Base-by-base conservation (phyloP, 305 asterid genomes). In the Stenogyne calaminthoides region DNA sequence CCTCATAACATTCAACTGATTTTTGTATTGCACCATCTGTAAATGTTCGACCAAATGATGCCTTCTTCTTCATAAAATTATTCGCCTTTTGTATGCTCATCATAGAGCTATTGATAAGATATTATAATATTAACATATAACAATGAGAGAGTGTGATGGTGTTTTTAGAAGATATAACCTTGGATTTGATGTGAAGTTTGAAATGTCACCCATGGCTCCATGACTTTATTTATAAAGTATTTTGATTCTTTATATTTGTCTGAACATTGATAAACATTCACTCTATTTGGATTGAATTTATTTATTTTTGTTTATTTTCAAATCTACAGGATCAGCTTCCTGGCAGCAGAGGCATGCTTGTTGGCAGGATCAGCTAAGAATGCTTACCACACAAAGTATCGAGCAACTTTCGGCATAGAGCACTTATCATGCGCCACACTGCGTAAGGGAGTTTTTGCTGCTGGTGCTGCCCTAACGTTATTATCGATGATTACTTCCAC, bases 391-490 rank as follows among this genome's bases (percentile, higher is more conserved):
- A 95, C 98, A 20, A 95, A 88, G 72, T 95, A 90, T 80, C 80
- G 96, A 37, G 94, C 91, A 5, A 57, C 20, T 61, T 92, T 90
- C 67, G 84, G 68, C 14, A 89, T 73, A 12, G 87, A 80, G 77
- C 77, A 86, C 83, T 72, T 95, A 72, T 95, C 98, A 0, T 95
- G 99, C 71, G 89, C 96, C 78, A 92, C 89, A 29, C 96, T 95
- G 12, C 92, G 96, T 56, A 89, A 90, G 83, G 99, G 99, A n/a
- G 97, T 95, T 19, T 95, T 95, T 81, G 99, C 96, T 20, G 97
- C 97, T 3, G 98, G 93, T 7, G 98, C 97, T 22, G 90, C 97
- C 47, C 76, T 95, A 20, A 78, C 90, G 9, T 77, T 95, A 69
- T 18, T 89, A 29, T 83, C 96, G 9, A 82, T 95, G 98, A 67